Evolutionary conservation across 495 filamentous ascomycete genomes (phyloP), one percentile per base, ranked within the genome.

Genomic region (Penicillium parvum): DNA sequence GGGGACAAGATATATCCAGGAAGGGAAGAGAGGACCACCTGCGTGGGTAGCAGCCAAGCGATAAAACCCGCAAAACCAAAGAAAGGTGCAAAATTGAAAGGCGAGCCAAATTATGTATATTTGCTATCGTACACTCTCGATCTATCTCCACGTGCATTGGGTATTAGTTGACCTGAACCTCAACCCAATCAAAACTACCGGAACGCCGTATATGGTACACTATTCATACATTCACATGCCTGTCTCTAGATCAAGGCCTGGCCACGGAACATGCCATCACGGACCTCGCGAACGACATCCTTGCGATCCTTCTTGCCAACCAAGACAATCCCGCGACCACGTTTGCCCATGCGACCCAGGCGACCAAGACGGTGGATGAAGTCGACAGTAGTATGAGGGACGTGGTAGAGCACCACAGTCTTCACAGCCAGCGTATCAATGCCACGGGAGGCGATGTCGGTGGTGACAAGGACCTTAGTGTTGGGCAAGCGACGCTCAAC

Each of bases 351-450:
- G 21, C 92, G 76, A 12, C 92, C 92, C 0, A 90, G 86, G 50
- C 92, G 74, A 36, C 92, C 92, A 15, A 97, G 74, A 14, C 94
- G 84, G 61, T 97, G 92, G 56, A 97, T 95, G 55, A 98, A 96
- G 68, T 98, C 92, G 44, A 97, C 88, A 0, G 89, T 92, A 2
- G 84, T 91, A 56, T 96, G 91, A 7, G 92, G 92, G 17, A 97
- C 91, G 62, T 97, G 90, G 61, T 94, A 96, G 19, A 98, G 66
- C 32, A 98, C 78, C 9, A 97, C 90, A 45, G 91, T 88, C 45
- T 86, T 75, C 6, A 97, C 90, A 4, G 86, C 85, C n/a, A 95
- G 61, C 0, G 92, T 98, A 57, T 98, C 92, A 50, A 98, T 92
- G 39, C 92, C 92, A 48, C 92, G 73, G 12, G 90, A 95, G 12